Percentiles rank a stretch among this genome's conserved stretches.
Conservation (phyloP, 495 filamentous ascomycete species). For the Aspergillus sclerotioniger region DNA sequence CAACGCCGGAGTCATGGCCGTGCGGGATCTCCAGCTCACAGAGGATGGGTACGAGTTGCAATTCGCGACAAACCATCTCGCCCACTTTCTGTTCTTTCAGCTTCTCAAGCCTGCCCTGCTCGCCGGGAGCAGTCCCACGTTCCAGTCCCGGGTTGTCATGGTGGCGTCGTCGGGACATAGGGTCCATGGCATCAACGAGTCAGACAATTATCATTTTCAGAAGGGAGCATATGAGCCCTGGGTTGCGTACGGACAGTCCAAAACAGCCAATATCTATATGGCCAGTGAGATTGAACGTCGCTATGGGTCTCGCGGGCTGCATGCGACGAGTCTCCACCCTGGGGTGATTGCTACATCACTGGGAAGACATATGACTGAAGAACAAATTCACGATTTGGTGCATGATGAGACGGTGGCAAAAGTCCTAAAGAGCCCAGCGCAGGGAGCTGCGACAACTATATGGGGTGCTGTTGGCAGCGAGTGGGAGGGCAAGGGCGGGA, state of each 20-base stretch:
- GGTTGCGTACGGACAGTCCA: conserved; percentile 32
- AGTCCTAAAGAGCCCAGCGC: conserved; percentile 31
- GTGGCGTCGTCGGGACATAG: conserved; percentile 40
- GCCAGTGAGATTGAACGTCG: conserved; percentile 40
- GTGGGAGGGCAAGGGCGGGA: conserved; percentile 37
- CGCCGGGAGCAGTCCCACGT: conserved; percentile 31
- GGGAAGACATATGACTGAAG: conserved; percentile 12
- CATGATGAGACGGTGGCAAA: conserved; percentile 21
- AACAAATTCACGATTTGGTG: conserved; percentile 15
- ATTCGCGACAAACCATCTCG: conserved; percentile 48
- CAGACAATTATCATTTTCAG: conserved; percentile 27
- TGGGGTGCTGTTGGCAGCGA: conserved; percentile 39
- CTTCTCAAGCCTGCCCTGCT: conserved; percentile 44
- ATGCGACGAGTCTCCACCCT: conserved; percentile 37
- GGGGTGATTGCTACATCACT: conserved; percentile 30
- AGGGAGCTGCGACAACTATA: conserved; percentile 42
- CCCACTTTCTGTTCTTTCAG: conserved; percentile 50
- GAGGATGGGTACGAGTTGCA: conserved; percentile 46
- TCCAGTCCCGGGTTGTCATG: conserved; percentile 42
- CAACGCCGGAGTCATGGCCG: conserved; percentile 50
- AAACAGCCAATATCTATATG: conserved; percentile 37
- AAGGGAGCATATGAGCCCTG: conserved; percentile 29
- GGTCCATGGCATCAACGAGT: conserved; percentile 11
- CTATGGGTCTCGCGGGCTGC: conserved; percentile 36
- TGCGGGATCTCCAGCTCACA: conserved; percentile 34